phyloP scores from a whole-genome alignment of 2,329 filamentous ascomycete species.

The Beauveria medogensis region DNA sequence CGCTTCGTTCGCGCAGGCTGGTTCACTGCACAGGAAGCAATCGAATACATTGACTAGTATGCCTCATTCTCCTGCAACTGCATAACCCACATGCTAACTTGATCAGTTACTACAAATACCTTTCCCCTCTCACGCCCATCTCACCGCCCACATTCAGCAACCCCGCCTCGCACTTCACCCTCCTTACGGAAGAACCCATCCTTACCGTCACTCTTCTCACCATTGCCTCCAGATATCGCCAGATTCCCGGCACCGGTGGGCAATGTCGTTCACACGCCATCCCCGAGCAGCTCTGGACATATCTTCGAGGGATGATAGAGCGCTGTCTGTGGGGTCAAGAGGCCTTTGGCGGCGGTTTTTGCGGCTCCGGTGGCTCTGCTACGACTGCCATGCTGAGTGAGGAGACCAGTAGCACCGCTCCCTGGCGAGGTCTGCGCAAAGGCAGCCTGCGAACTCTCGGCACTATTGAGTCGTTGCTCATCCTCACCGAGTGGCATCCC shows the following conservation, averaged over 20 bases:
- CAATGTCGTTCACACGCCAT: constrained; percentile 82
- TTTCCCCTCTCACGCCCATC: constrained; percentile 88
- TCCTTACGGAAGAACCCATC: constrained; percentile 87
- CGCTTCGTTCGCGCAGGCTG: constrained; percentile 94
- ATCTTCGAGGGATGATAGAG: constrained; percentile 90
- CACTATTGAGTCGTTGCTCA: constrained; percentile 87
- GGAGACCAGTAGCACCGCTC: constrained; percentile 59
- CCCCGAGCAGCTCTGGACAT: constrained; percentile 91
- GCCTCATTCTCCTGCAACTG: constrained; percentile 20
- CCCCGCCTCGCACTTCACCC: constrained; percentile 67
- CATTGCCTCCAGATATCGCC: constrained; percentile 80
- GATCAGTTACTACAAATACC: constrained; percentile 74
- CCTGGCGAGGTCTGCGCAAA: constrained; percentile 62
- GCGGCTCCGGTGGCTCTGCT: constrained; percentile 49
- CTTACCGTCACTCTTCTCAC: constrained; percentile 86
- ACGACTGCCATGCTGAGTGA: constrained; percentile 35
- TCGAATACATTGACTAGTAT: constrained; percentile 88
- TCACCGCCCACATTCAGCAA: constrained; percentile 84
- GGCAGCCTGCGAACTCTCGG: constrained; percentile 82
- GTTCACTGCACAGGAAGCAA: constrained; percentile 90
- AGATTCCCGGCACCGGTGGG: constrained; percentile 70
- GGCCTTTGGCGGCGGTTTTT: constrained; percentile 84
- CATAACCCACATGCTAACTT: not conserved
- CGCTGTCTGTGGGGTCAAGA: constrained; percentile 93
- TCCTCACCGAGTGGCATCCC: constrained; percentile 96